phyloP scores from a whole-genome alignment of 345 rosid species.

The Noccaea bulbosa region DNA sequence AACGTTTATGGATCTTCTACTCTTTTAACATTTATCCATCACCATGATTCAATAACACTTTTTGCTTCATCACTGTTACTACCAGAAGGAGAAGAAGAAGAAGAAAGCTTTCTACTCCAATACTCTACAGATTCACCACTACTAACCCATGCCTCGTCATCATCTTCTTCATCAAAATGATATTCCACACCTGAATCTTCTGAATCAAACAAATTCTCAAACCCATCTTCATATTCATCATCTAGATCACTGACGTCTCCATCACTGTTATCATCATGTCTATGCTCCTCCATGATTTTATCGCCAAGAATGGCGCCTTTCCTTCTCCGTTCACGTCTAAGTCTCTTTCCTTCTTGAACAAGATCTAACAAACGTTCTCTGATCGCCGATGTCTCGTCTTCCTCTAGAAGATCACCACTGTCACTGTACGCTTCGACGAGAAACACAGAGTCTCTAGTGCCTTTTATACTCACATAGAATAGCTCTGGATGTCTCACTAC shows the following conservation, averaged over 20 bases:
- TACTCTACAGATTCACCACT: slow-evolving; percentile 45
- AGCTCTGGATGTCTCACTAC: slow-evolving; percentile 81
- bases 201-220: slow-evolving; percentile 70
- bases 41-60: slow-evolving; percentile 56
- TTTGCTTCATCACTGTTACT: slow-evolving; percentile 27
- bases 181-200: slow-evolving; percentile 58
- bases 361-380: slow-evolving; percentile 63
- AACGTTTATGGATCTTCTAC: background rate
- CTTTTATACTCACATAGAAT: slow-evolving; percentile 83
- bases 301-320: slow-evolving; percentile 23
- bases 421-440: slow-evolving; percentile 73
- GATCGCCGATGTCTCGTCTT: slow-evolving; percentile 54
- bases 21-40: slow-evolving; percentile 29
- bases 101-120: slow-evolving; percentile 58
- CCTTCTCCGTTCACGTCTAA: slow-evolving; percentile 66
- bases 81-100: slow-evolving; percentile 23
- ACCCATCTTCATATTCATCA: slow-evolving; percentile 67
- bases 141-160: slow-evolving; percentile 10
- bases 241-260: slow-evolving; percentile 22
- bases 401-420: slow-evolving; percentile 66
- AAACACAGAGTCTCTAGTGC: slow-evolving; percentile 74
- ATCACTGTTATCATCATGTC: slow-evolving; percentile 27
- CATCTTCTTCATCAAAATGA: slow-evolving; percentile 47
- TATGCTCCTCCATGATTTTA: slow-evolving; percentile 9
- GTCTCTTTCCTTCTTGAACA: slow-evolving; percentile 66